These are phyloP conservation scores for Boletus rubropictus DNA, from an alignment of 768 basidiomycete genomes.

Conservation along the genomic window DNA sequence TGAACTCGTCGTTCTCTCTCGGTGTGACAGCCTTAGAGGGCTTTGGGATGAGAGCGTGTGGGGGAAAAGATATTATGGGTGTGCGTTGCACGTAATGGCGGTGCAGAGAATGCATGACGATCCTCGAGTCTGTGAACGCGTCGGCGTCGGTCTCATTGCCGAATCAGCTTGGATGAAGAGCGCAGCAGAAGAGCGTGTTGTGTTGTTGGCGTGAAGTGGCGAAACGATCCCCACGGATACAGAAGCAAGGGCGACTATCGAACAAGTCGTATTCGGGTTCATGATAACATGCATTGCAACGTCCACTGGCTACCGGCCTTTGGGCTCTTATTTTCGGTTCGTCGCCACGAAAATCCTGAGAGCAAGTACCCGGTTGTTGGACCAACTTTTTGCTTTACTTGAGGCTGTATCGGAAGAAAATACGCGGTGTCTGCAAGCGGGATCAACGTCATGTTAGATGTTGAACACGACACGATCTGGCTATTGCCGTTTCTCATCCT, in stretches of 20 bases:
- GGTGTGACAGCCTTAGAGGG: not conserved
- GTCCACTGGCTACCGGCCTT: no score
- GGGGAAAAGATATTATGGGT: constrained; percentile 10
- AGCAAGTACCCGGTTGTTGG: no score
- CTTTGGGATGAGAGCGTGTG: constrained; percentile 11
- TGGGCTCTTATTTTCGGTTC: no score
- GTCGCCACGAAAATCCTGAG: no score
- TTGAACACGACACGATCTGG: no score
- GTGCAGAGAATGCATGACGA: constrained; percentile 4
- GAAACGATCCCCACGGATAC: not conserved
- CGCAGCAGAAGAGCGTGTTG: constrained; percentile 3
- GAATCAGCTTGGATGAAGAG: constrained; percentile 17
- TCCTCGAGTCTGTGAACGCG: constrained; percentile 11
- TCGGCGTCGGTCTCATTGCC: constrained; percentile 18
- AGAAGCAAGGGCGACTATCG: not conserved
- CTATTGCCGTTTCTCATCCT: no score
- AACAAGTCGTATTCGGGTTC: no score
- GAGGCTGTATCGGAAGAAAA: no score
- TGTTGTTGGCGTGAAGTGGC: constrained; percentile 8
- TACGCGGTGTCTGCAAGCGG: no score
- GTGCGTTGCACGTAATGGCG: constrained; percentile 19
- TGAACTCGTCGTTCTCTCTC: constrained; percentile 21
- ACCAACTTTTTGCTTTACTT: no score
- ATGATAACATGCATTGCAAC: no score
- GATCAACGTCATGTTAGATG: no score